These are phyloP conservation scores for Celoporthe dispersa DNA, from an alignment of 2,329 filamentous ascomycete species.

Conservation along the genomic window DNA sequence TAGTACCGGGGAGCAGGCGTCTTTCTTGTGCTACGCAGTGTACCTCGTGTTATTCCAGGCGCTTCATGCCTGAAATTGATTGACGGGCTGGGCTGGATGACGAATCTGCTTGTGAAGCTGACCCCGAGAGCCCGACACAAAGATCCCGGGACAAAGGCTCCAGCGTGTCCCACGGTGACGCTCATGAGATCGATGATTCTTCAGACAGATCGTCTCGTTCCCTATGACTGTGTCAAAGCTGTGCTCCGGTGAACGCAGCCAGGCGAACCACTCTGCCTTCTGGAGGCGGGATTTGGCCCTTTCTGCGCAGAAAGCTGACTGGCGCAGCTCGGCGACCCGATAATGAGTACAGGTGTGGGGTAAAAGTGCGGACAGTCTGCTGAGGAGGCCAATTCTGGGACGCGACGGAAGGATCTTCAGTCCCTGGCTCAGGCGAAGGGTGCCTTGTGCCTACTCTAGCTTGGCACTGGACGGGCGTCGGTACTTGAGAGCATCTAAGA, in stretches of 20 bases:
- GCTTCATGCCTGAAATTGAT: not conserved
- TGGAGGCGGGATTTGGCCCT: not conserved
- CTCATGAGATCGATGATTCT: not conserved
- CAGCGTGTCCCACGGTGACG: not conserved
- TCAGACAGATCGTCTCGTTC: not conserved
- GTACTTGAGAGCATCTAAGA: not conserved
- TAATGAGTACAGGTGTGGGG: not conserved
- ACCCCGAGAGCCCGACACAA: not conserved
- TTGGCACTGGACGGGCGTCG: not conserved
- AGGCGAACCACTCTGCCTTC: not conserved
- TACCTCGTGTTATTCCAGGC: not conserved
- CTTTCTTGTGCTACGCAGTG: not conserved
- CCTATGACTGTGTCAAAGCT: not conserved
- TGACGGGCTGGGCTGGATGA: not conserved
- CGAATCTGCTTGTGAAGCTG: not conserved
- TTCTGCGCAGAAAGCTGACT: not conserved
- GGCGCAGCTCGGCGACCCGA: not conserved
- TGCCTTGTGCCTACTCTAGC: not conserved
- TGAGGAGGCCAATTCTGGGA: not conserved
- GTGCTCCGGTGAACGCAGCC: not conserved
- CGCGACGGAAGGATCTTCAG: not conserved
- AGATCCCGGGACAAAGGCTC: not conserved
- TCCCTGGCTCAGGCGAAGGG: not conserved
- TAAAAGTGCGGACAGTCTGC: not conserved
- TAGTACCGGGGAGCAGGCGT: not conserved